A percentile compares a stretch with the other conserved stretches of the same genome.
These are phyloP conservation scores for Sonneratia caseolaris DNA, from an alignment of 345 rosid species.

Conservation along the genomic window DNA sequence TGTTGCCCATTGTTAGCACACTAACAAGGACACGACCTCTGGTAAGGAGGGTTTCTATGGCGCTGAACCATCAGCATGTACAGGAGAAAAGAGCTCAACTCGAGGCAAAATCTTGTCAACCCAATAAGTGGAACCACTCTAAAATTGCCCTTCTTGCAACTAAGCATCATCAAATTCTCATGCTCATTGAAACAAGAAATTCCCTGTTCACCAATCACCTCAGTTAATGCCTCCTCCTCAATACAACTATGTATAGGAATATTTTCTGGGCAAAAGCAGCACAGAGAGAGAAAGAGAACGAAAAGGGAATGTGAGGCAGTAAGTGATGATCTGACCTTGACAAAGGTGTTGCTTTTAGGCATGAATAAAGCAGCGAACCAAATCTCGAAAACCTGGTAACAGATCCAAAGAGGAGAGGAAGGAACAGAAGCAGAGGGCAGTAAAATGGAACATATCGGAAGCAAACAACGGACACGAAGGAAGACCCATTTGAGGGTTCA, in stretches of 20 bases:
- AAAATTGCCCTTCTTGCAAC: constrained; percentile 24
- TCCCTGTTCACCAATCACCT: constrained; percentile 1
- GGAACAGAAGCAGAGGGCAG: not conserved
- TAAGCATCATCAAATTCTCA: constrained; percentile 52
- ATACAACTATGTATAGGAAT: no score
- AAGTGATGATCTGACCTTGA: constrained; percentile 64
- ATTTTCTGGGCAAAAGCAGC: not conserved
- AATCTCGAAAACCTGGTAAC: constrained; percentile 50
- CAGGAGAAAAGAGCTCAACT: constrained; percentile 29
- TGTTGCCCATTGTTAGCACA: constrained; percentile 66
- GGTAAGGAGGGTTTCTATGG: constrained; percentile 33
- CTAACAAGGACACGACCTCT: constrained; percentile 24
- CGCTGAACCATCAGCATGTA: constrained; percentile 46
- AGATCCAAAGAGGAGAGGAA: constrained; percentile 41
- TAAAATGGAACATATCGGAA: constrained; percentile 30
- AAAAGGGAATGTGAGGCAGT: not conserved
- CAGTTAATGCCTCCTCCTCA: constrained; percentile 5
- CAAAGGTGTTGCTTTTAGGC: not conserved
- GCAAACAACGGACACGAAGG: constrained; percentile 24
- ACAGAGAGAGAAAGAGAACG: not conserved
- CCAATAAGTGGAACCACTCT: constrained; percentile 48
- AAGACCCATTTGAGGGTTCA: constrained; percentile 28
- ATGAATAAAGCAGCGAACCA: constrained; percentile 16
- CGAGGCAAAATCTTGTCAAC: constrained; percentile 28
- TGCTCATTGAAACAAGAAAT: constrained; percentile 11